Evolutionary conservation across 768 basidiomycete genomes (phyloP), one percentile per base, ranked within the genome.

Genomic region (Lentinula lateritia): DNA sequence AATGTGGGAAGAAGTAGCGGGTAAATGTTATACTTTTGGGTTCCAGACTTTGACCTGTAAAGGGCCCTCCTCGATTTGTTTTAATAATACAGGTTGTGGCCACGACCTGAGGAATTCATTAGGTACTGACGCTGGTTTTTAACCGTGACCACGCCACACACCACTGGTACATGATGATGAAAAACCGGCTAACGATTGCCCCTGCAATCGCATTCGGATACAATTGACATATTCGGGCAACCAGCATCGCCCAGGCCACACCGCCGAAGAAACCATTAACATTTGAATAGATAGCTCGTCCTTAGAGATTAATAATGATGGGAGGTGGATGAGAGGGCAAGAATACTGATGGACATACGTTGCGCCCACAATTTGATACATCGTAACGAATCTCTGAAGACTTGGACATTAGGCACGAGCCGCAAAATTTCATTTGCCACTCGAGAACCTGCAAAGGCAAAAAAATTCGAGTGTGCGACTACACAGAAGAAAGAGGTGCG

Each of bases 291-390:
- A 99, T 96, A 28, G 95, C 97, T 75, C 95, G 83, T 67, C 88
- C 95, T 98, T 69, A 46, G 32, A 35, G 48, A 48, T 4, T 45
- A 9, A 36, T 41, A 16, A 43, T 6, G 43, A 41, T 18, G 20
- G 20, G 28, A 28, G 28, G 28, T 45, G n/a, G 28, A 12, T 46
- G 34, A 42, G 16, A 34, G 10, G 18, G 18, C 13, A 28, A 52
- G 16, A 6, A 46, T 55, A 35, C 39, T 20, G 58, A 52, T 38
- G 34, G 20, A 80, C 92, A 61, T 69, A 96, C 96, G 80, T 76
- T 94, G 90, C 9, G 97, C 97, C 97, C 97, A 99, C 34, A 98
- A 78, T 74, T 98, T 96, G 72, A 99, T 98, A 71, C 95, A 95
- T 65, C 97, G 85, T 63, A 99, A 74, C 10, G 97, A 89, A 67